Conservation (phyloP, 2,329 filamentous ascomycete genomes). For the Nigrograna mackinnonii region DNA sequence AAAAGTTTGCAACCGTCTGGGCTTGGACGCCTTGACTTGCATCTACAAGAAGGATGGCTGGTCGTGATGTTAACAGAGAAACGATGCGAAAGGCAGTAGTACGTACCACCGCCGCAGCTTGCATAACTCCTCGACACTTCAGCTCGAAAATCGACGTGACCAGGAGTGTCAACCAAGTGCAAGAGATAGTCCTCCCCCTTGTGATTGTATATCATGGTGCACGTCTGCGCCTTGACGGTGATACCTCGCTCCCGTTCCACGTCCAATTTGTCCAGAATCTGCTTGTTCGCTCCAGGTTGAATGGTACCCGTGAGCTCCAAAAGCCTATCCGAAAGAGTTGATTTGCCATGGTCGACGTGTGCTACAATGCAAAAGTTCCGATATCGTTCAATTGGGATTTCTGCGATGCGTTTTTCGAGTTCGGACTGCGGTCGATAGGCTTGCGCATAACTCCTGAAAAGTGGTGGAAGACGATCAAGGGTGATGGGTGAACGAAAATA, state of each 20-base stretch:
- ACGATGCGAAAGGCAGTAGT: not conserved
- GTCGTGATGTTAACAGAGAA: slow-evolving; percentile 1
- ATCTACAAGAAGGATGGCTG: slow-evolving; percentile 85
- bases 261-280: slow-evolving; percentile 95
- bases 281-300: slow-evolving; percentile 81
- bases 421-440: slow-evolving; percentile 48
- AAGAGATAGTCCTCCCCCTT: slow-evolving; percentile 86
- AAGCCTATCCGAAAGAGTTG: slow-evolving; percentile 88
- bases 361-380: slow-evolving; percentile 99
- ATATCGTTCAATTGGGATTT: slow-evolving; percentile 76
- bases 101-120: slow-evolving; percentile 75
- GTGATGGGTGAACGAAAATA: slow-evolving; percentile 8
- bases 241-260: slow-evolving; percentile 96
- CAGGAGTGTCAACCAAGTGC: slow-evolving; percentile 94
- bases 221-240: slow-evolving; percentile 98
- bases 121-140: slow-evolving; percentile 96
- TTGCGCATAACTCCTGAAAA: slow-evolving; percentile 36
- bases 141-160: slow-evolving; percentile 96
- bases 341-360: slow-evolving; percentile 98
- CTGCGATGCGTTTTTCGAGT: slow-evolving; percentile 68
- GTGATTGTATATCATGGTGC: slow-evolving; percentile 94
- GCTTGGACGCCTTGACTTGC: slow-evolving; percentile 96
- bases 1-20: slow-evolving; percentile 98
- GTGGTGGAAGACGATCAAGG: slow-evolving; percentile 32
- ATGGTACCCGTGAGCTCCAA: slow-evolving; percentile 96